A percentile compares a stretch with the other conserved stretches of the same genome.
Evolutionary conservation across 2,329 filamentous ascomycete species (phyloP).

Genomic region (Venturia oleaginea): DNA sequence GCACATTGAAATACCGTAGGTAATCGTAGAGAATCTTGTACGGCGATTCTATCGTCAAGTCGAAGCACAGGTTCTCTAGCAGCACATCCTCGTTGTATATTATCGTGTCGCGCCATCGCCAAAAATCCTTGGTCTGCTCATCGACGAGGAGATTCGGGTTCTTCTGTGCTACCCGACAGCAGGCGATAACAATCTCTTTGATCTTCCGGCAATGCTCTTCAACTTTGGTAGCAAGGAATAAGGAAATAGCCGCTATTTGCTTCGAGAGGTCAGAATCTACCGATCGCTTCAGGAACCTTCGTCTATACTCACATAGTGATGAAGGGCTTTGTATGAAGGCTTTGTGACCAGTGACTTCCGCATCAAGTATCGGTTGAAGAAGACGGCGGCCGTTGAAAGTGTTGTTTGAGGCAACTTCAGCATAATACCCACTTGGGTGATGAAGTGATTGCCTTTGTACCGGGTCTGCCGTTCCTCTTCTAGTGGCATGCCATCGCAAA

Average conservation of each 20-base stretch:
- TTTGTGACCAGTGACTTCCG: conserved; percentile 69
- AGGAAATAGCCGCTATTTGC: conserved; percentile 79
- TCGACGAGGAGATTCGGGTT: conserved; percentile 83
- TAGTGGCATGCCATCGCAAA: conserved; percentile 68
- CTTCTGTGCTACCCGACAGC: conserved; percentile 91
- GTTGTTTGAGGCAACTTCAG: conserved; percentile 88
- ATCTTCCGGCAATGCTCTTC: conserved; percentile 97
- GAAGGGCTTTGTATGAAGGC: conserved; percentile 56
- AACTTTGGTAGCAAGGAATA: conserved; percentile 94
- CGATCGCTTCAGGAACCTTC: neutral
- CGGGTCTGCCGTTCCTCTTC: conserved; percentile 72
- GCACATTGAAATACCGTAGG: conserved; percentile 61
- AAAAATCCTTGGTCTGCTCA: conserved; percentile 96
- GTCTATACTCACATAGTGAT: conserved; percentile 57
- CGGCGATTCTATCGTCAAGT: conserved; percentile 81
- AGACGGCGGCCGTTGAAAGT: conserved; percentile 82
- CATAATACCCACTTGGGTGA: conserved; percentile 86
- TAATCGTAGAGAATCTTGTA: conserved; percentile 78
- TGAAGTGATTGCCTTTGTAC: conserved; percentile 92
- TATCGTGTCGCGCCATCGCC: conserved; percentile 94
- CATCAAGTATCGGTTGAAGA: conserved; percentile 96
- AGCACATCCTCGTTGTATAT: conserved; percentile 86
- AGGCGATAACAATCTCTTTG: conserved; percentile 85
- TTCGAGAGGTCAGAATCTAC: conserved; percentile 18
- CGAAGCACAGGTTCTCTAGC: conserved; percentile 86